Evolutionary conservation across 441 rosid genomes (phyloP).

Genomic region (Corymbia citriodora): DNA sequence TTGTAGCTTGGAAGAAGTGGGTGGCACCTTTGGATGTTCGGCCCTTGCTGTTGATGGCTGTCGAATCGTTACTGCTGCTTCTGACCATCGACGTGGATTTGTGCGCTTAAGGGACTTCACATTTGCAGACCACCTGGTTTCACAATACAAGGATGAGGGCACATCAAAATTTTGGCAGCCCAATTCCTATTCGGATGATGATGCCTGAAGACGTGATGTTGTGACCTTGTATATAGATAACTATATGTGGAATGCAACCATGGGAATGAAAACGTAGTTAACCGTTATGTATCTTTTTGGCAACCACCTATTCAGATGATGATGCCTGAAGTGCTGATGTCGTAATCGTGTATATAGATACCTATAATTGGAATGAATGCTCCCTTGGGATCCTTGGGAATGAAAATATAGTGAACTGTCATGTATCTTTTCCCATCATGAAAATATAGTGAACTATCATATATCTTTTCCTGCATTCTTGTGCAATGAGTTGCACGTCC

Average conservation of each 20-base stretch:
- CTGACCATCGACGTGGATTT: slow-evolving; percentile 10
- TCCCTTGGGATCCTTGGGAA: background rate
- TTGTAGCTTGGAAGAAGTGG: slow-evolving; percentile 11
- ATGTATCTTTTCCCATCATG: background rate
- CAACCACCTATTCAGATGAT: slow-evolving; percentile 11
- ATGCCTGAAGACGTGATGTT: background rate
- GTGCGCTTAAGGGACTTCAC: slow-evolving; percentile 35
- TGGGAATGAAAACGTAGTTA: background rate
- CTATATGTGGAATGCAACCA: background rate
- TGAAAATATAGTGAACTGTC: background rate
- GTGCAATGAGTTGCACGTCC: background rate
- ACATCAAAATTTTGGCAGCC: slow-evolving; percentile 51
- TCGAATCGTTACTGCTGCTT: slow-evolving; percentile 28
- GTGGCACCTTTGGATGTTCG: slow-evolving; percentile 22
- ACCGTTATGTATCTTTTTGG: background rate
- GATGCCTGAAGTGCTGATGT: slow-evolving; percentile 5
- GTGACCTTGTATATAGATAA: background rate
- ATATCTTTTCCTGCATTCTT: background rate
- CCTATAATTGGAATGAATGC: background rate
- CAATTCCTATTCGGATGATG: slow-evolving; percentile 16
- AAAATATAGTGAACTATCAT: background rate
- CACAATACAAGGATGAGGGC: slow-evolving; percentile 5
- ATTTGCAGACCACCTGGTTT: slow-evolving; percentile 26
- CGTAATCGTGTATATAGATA: background rate
- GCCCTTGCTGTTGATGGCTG: slow-evolving; percentile 49